Evolutionary conservation across 2,329 filamentous ascomycete species (phyloP).

Genomic region (Ilyonectria destructans): DNA sequence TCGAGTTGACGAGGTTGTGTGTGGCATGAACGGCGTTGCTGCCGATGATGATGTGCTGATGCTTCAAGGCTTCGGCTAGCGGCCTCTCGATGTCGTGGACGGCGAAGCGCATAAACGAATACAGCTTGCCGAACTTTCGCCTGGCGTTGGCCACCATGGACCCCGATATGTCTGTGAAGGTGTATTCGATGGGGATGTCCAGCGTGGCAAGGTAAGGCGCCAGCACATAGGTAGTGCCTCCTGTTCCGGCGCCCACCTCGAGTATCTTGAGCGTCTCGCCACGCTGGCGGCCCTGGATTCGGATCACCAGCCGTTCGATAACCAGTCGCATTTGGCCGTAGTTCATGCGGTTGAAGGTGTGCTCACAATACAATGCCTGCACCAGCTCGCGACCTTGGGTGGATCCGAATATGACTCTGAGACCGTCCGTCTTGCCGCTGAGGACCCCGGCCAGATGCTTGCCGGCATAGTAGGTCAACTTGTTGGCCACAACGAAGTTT

Average conservation of each 20-base stretch:
- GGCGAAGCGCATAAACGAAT: constrained; percentile 14
- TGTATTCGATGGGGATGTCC: constrained; percentile 16
- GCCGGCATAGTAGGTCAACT: constrained; percentile 2
- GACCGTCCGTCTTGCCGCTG: constrained; percentile 10
- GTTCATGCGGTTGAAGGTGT: constrained; percentile 1
- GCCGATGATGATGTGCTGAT: constrained; percentile 21
- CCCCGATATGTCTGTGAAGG: constrained; percentile 17
- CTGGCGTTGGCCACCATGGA: constrained; percentile 14
- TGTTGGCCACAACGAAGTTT: no score
- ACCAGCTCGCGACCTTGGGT: not conserved
- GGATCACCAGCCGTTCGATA: not conserved
- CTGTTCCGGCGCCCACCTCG: constrained; percentile 22
- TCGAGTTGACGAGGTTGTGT: not conserved
- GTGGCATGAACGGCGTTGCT: constrained; percentile 31
- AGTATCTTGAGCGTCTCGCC: constrained; percentile 13
- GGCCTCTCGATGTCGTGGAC: constrained; percentile 21
- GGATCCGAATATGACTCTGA: not conserved
- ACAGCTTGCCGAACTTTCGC: constrained; percentile 6
- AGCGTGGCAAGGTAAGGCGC: not conserved
- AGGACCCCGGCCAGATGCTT: not conserved
- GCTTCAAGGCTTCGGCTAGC: not conserved
- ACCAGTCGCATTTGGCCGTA: not conserved
- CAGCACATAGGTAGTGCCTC: constrained; percentile 13
- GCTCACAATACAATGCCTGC: not conserved
- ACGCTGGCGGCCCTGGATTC: no score